Conservation (phyloP, 129 eudicot species). For the Flaveria brownii region DNA sequence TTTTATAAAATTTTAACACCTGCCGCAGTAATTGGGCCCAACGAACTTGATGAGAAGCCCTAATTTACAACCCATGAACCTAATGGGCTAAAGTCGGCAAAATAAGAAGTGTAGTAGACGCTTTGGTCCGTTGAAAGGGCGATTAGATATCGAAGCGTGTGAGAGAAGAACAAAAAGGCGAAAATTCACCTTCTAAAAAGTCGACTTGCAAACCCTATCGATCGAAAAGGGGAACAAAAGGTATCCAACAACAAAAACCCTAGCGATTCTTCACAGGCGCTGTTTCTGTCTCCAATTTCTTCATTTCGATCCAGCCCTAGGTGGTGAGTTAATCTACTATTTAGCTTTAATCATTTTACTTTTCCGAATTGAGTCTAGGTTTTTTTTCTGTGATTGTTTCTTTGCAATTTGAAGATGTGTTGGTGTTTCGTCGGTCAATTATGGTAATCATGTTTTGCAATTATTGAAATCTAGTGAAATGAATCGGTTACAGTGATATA, state of each 20-base stretch:
- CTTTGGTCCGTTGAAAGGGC: slow-evolving; percentile 1
- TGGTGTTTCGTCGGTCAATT: slow-evolving; percentile 23
- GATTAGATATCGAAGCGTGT: slow-evolving; percentile 22
- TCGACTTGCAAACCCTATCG: slow-evolving; percentile 35
- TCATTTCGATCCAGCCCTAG: slow-evolving; percentile 27
- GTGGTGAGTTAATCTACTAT: slow-evolving; percentile 35
- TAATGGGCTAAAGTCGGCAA: slow-evolving; percentile 3
- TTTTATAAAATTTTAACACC: too few species aligned
- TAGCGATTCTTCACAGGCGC: slow-evolving; percentile 30
- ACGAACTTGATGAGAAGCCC: neutral
- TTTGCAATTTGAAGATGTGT: slow-evolving; percentile 6
- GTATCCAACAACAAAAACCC: slow-evolving; percentile 36
- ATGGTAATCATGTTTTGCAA: neutral
- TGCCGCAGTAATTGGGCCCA: neutral
- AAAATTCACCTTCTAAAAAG: slow-evolving; percentile 34
- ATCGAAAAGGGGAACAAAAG: slow-evolving; percentile 11
- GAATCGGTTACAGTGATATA: slow-evolving; percentile 12
- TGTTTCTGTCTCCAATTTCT: slow-evolving; percentile 16
- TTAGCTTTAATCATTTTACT: neutral
- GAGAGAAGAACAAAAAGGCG: slow-evolving; percentile 16
- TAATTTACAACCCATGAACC: neutral
- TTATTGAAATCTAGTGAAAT: slow-evolving; percentile 15
- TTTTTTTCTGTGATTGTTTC: neutral
- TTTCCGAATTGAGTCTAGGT: neutral
- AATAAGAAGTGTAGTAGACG: slow-evolving; percentile 2